phyloP scores from a whole-genome alignment of 345 rosid species.

The Lumnitzera racemosa region DNA sequence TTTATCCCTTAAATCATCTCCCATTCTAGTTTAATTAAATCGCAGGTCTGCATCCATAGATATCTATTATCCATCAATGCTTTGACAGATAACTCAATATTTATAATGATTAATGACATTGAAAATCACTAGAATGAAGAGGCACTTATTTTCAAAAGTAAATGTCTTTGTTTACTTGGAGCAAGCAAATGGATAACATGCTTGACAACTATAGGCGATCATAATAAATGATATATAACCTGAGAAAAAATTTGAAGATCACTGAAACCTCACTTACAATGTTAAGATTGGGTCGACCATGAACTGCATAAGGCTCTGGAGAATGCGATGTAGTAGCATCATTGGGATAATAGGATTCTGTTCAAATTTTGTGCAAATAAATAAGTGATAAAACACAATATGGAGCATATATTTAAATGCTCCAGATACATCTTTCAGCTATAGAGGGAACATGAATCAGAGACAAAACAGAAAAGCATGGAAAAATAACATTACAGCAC shows the following conservation, averaged over 20 bases:
- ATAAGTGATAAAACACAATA: slow-evolving; percentile 7
- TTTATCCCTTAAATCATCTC: no score
- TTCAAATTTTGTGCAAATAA: slow-evolving; percentile 14
- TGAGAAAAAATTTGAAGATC: not conserved
- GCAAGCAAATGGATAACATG: not conserved
- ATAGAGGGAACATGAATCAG: not conserved
- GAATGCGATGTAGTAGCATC: slow-evolving; percentile 38
- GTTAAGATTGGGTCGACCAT: slow-evolving; percentile 29
- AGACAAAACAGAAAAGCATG: not conserved
- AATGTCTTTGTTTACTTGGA: no score
- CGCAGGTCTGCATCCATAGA: no score
- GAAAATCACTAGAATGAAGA: no score
- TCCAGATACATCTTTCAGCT: not conserved
- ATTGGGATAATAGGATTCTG: slow-evolving; percentile 53
- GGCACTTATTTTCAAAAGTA: no score
- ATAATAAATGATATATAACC: not conserved
- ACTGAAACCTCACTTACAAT: slow-evolving; percentile 46
- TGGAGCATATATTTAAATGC: not conserved
- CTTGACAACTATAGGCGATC: not conserved
- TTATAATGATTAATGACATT: no score
- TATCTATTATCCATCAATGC: no score
- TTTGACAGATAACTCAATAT: no score
- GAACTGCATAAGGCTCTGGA: slow-evolving; percentile 37
- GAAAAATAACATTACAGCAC: not conserved
- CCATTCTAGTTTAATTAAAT: no score